Evolutionary conservation across 345 rosid genomes (phyloP), one percentile per base, ranked within the genome.

Genomic region (Salix caprea): DNA sequence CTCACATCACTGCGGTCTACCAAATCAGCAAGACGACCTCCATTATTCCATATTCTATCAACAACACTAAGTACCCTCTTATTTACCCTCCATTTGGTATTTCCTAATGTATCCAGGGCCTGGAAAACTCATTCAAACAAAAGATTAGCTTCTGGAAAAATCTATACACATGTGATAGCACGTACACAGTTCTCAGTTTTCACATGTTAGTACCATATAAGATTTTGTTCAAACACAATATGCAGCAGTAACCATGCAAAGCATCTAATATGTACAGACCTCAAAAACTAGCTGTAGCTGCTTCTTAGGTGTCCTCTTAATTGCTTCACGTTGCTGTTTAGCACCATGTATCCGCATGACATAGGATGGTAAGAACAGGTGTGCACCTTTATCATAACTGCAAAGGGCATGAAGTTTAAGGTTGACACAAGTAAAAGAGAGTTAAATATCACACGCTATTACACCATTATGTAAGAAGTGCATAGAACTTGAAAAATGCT

Each of bases 331-430:
- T 78, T 96, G 99, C 80, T 87, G 92, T 72, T 78, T 94, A 74
- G 88, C 86, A 79, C 99, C 99, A 85, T 91, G 99, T 6, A 87
- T 94, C 42, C 97, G 88, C 99, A 96, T 96, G 74, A 94, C 85
- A 80, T 87, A 87, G 46, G 98, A 96, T 65, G 94, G 90, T 76
- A 96, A 82, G 82, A 91, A 92, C 37, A 93, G 81, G 84, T 93
- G 87, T 56, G 90, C 99, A 75, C 99, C 99, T 87, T 86, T 96
- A 77, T 96, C 97, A 73, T 91, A 92, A 52, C 99, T 96, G 87
- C 79, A 76, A 77, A 68, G 67, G 79, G 52, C 36, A 52, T 65
- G 42, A 44, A 37, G n/a, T 61, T 66, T 15, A 77, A 24, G 60
- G 24, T 75, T 70, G 70, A 76, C 48, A 75, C 11, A 76, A 75